Evolutionary conservation across 2,329 filamentous ascomycete genomes (phyloP).

Genomic region (Coniochaeta hoffmannii): DNA sequence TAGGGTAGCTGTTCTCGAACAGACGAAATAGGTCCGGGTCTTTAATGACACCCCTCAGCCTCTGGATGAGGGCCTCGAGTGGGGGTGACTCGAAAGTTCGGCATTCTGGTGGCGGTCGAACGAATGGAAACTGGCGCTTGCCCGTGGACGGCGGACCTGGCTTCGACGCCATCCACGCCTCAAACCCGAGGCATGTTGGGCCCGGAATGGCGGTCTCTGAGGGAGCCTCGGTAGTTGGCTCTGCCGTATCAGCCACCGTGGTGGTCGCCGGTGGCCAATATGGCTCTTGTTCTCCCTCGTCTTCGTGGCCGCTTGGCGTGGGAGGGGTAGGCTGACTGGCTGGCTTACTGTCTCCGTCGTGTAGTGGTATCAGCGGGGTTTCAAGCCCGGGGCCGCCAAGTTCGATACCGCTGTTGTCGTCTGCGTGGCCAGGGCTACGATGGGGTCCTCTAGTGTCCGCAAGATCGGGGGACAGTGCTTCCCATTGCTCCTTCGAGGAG

Average conservation of each 20-base stretch:
- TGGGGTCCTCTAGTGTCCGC: not conserved
- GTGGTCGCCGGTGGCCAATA: not conserved
- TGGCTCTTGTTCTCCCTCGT: not conserved
- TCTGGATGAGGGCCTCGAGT: constrained; percentile 58
- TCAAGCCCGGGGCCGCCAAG: not conserved
- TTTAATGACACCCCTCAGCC: constrained; percentile 30
- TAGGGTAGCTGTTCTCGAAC: constrained; percentile 79
- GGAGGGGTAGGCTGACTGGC: not conserved
- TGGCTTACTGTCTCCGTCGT: not conserved
- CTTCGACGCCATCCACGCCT: constrained; percentile 13
- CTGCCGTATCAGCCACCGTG: not conserved
- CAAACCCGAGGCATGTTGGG: constrained; percentile 14
- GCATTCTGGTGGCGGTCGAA: constrained; percentile 57
- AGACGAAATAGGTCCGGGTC: constrained; percentile 64
- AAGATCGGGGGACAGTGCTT: constrained; percentile 4
- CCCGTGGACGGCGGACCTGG: constrained; percentile 21
- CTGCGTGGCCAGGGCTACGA: not conserved
- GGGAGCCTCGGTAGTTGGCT: not conserved
- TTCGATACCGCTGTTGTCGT: not conserved
- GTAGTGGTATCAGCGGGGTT: not conserved
- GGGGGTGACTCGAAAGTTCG: constrained; percentile 63
- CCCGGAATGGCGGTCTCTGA: not conserved
- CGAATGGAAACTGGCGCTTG: constrained; percentile 21
- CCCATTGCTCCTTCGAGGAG: not conserved
- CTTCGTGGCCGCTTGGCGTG: not conserved